phyloP scores from a whole-genome alignment of 2,329 filamentous ascomycete genomes.

The Phaeosphaeria sp. region DNA sequence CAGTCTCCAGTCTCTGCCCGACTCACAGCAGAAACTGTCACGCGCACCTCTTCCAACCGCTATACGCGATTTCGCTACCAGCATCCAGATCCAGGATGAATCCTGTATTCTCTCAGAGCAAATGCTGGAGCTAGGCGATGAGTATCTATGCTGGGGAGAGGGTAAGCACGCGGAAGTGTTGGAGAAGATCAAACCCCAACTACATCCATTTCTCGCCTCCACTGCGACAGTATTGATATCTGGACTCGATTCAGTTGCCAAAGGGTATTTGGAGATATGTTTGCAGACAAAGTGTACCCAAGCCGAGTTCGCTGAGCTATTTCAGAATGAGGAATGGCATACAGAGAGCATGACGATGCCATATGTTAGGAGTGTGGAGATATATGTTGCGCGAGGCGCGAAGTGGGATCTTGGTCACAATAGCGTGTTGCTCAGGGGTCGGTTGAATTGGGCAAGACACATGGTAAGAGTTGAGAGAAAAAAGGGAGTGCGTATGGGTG shows the following conservation, averaged over 20 bases:
- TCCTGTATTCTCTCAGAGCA: neutral
- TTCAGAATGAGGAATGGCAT: neutral
- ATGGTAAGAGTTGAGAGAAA: slow-evolving; percentile 16
- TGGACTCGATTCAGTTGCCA: slow-evolving; percentile 4
- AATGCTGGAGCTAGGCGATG: slow-evolving; percentile 6
- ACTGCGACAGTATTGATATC: slow-evolving; percentile 2
- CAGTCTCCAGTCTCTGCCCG: slow-evolving; percentile 10
- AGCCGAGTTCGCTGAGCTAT: neutral
- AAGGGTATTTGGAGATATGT: slow-evolving; percentile 5
- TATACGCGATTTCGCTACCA: neutral
- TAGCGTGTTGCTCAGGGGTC: slow-evolving; percentile 3
- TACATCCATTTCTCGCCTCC: slow-evolving; percentile 11
- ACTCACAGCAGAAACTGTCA: slow-evolving; percentile 1
- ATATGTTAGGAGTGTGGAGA: neutral
- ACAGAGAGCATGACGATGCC: neutral
- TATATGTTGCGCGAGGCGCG: slow-evolving; percentile 9
- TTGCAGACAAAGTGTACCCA: neutral
- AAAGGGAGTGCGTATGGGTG: slow-evolving; percentile 13
- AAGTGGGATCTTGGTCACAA: slow-evolving; percentile 5
- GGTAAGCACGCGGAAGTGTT: slow-evolving; percentile 9
- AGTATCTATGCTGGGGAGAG: slow-evolving; percentile 19
- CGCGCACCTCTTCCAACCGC: neutral
- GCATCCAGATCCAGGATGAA: neutral
- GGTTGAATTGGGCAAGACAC: slow-evolving; percentile 1
- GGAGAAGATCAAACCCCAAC: slow-evolving; percentile 2